Conservation (phyloP, 768 basidiomycete species). For the Agrocybe praecox region DNA sequence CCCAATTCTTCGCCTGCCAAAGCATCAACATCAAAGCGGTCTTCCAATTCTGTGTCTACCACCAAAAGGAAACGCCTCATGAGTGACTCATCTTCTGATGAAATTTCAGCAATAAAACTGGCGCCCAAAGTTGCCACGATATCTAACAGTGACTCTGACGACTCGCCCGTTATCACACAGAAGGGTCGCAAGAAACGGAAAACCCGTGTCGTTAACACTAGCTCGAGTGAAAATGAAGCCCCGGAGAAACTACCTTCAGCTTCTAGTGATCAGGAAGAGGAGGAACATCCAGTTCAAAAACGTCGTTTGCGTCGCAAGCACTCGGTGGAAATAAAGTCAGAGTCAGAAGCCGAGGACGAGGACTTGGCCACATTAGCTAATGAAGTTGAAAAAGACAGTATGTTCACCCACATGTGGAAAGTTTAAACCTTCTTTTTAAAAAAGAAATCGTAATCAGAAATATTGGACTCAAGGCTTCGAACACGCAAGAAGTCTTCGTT, state of each 20-base stretch:
- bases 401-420: constrained; percentile 17
- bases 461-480: constrained; percentile 67
- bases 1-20: background rate
- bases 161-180: constrained; percentile 1
- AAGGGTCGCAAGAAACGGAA: background rate
- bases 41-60: background rate
- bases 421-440: background rate
- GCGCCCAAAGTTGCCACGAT: constrained; percentile 30
- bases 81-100: constrained; percentile 36
- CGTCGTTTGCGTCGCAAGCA: constrained; percentile 12
- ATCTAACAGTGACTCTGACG: constrained; percentile 17
- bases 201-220: constrained; percentile 3
- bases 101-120: constrained; percentile 54
- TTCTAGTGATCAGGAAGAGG: background rate
- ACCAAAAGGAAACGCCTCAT: constrained; percentile 1
- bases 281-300: constrained; percentile 4
- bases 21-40: background rate
- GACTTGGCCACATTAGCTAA: constrained; percentile 27
- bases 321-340: constrained; percentile 1
- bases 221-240: background rate
- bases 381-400: constrained; percentile 62
- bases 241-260: constrained; percentile 1
- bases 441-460: constrained; percentile 39
- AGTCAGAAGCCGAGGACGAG: constrained; percentile 6
- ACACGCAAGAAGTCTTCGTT: constrained; percentile 60